phyloP scores from a whole-genome alignment of 2,329 filamentous ascomycete genomes.

The Ophiocordyceps camponoti-rufipedis region DNA sequence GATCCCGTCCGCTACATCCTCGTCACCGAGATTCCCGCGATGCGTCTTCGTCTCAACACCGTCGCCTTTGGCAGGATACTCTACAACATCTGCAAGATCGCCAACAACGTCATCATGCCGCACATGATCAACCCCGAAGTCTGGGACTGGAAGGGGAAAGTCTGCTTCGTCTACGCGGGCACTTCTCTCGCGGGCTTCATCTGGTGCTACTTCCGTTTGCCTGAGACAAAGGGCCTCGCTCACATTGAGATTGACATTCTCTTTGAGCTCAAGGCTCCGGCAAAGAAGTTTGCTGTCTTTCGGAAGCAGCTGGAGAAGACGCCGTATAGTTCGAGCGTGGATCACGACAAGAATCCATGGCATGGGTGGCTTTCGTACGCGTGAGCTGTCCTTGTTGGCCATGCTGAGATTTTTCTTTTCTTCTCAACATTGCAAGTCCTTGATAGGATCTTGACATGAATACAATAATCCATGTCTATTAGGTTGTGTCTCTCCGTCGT shows the following conservation, averaged over 20 bases:
- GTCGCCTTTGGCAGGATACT: slow-evolving; percentile 17
- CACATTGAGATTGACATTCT: slow-evolving; percentile 11
- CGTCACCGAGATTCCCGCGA: slow-evolving; percentile 19
- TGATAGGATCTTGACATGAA: too few relatives aligned
- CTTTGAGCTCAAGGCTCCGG: slow-evolving; percentile 10
- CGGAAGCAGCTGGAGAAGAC: slow-evolving; percentile 7
- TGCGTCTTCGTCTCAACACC: slow-evolving; percentile 19
- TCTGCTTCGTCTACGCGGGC: slow-evolving; percentile 8
- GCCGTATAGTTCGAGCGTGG: slow-evolving; percentile 6
- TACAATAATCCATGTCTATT: too few relatives aligned
- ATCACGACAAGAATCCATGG: slow-evolving; percentile 8
- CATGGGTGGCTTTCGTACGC: slow-evolving; percentile 4
- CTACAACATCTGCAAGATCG: slow-evolving; percentile 8
- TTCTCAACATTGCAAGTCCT: too few relatives aligned
- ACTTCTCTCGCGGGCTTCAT: slow-evolving; percentile 7
- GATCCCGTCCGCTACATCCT: slow-evolving; percentile 20
- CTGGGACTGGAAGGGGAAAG: slow-evolving; percentile 10
- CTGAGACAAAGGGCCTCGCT: slow-evolving; percentile 10
- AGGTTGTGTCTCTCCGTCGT: too few relatives aligned
- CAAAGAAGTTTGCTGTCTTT: slow-evolving; percentile 13
- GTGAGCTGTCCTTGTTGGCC: too few relatives aligned
- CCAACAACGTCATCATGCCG: slow-evolving; percentile 11
- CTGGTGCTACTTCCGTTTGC: slow-evolving; percentile 11
- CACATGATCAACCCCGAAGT: slow-evolving; percentile 11
- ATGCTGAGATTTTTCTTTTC: too few relatives aligned